Evolutionary conservation across 768 basidiomycete genomes (phyloP).

Genomic region (Myochromella boudieri): DNA sequence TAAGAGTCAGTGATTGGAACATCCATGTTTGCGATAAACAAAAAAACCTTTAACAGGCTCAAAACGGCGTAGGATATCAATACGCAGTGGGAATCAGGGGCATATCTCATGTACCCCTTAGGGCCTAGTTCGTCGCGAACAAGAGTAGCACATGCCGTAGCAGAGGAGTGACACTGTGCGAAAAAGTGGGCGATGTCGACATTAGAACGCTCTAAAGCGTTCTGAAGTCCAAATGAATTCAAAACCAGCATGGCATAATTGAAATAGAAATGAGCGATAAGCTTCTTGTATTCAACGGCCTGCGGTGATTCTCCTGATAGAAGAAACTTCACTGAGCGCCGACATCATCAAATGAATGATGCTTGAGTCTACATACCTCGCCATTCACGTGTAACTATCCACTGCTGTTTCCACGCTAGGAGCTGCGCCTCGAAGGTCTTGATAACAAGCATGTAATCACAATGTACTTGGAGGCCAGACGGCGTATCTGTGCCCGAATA

Average conservation of each 20-base stretch:
- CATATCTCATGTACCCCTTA: conserved; percentile 74
- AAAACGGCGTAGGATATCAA: conserved; percentile 91
- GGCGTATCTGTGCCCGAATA: conserved; percentile 79
- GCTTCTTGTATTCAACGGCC: conserved; percentile 42
- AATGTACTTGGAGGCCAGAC: conserved; percentile 80
- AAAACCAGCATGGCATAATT: conserved; percentile 86
- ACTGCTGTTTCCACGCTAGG: conserved; percentile 52
- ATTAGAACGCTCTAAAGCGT: conserved; percentile 79
- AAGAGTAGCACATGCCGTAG: conserved; percentile 66
- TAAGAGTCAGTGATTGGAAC: no score
- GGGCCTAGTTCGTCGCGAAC: conserved; percentile 82
- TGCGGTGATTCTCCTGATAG: conserved; percentile 24
- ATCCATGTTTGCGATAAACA: no score
- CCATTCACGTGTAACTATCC: conserved; percentile 42
- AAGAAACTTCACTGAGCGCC: background rate
- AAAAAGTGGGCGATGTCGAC: conserved; percentile 85
- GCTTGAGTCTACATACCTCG: conserved; percentile 18
- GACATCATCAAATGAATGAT: background rate
- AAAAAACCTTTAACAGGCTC: conserved; percentile 86
- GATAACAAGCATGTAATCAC: conserved; percentile 83
- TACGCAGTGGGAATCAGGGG: conserved; percentile 90
- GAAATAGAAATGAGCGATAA: conserved; percentile 73
- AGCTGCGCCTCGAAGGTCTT: conserved; percentile 84
- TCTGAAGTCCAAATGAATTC: conserved; percentile 95
- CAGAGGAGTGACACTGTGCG: conserved; percentile 70